phyloP scores from a whole-genome alignment of 2,329 filamentous ascomycete genomes.

The Ilyonectria mors-panacis region DNA sequence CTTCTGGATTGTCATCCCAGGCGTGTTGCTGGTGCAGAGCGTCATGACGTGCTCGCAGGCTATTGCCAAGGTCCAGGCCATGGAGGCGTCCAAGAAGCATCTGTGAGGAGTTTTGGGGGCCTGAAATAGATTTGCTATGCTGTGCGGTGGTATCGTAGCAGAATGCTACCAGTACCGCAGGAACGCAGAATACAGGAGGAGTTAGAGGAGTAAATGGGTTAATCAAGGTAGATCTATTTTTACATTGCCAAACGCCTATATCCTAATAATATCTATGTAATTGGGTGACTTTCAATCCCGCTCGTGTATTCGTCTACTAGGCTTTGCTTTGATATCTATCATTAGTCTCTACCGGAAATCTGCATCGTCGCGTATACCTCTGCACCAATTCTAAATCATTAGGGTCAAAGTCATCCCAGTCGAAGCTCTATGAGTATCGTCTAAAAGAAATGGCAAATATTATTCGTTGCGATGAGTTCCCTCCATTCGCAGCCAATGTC shows the following conservation, averaged over 20 bases:
- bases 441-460: not conserved
- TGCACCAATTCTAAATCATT: too few species aligned
- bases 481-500: not conserved
- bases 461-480: not conserved
- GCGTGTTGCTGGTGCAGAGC: slow-evolving; percentile 51
- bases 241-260: not conserved
- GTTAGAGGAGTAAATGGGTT: not conserved
- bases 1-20: slow-evolving; percentile 68
- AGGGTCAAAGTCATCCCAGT: too few species aligned
- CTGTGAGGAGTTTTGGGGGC: slow-evolving; percentile 6
- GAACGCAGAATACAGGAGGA: not conserved
- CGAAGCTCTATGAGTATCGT: too few species aligned
- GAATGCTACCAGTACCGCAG: not conserved
- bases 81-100: slow-evolving; percentile 46
- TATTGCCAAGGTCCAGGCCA: slow-evolving; percentile 48
- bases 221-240: not conserved
- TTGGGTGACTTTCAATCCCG: not conserved
- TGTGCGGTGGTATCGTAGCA: not conserved
- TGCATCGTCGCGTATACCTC: too few species aligned
- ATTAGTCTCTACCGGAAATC: not conserved
- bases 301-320: not conserved
- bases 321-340: not conserved
- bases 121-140: not conserved
- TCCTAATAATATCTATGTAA: not conserved
- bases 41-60: slow-evolving; percentile 43